Evolutionary conservation across 306 rosid genomes (phyloP), one percentile per base, ranked within the genome.

Genomic region (Glycine soja): DNA sequence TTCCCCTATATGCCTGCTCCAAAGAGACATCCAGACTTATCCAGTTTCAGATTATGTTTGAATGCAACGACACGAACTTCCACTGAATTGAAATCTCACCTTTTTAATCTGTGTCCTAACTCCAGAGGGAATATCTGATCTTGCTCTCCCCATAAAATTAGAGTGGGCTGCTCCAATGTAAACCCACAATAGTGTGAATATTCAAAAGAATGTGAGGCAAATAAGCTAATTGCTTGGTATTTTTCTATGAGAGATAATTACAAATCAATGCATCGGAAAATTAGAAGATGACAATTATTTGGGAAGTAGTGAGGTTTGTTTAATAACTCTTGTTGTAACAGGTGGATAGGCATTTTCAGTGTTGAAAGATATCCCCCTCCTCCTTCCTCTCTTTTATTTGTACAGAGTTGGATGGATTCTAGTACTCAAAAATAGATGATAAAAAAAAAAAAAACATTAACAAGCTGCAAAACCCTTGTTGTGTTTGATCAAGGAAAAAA

Each of bases 121-220:
- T 89, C 95, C 75, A 89, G 24, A 66, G 91, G 95, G 74, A 91
- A 91, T 79, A 91, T 50, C 75, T 89, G 90, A 85, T 88, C 95
- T 80, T 83, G 78, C 47, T 91, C 93, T 72, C 95, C 95, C 95
- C 95, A 91, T 52, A 91, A 2, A 66, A 89, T 70, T 74, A 89
- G 73, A 64, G 93, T 88, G 0, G 85, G 73, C 90, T 89, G 90
- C 75, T 78, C 43, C 72, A 81, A 50, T 24, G 10, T 57, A 63
- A 65, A 80, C 4, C 77, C 30, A 76, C 61, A 66, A 66, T 36
- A 3, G 47, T 76, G 52, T 67, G 32, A 8, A 18, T 7, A 36
- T 68, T 58, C 19, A 32, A 24, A 13, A 80, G 61, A 66, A 70
- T 14, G 77, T 50, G 40, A 61, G 75, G n/a, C 52, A 54, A 40